Conservation (phyloP, 345 rosid genomes). For the Ceriops tagal region DNA sequence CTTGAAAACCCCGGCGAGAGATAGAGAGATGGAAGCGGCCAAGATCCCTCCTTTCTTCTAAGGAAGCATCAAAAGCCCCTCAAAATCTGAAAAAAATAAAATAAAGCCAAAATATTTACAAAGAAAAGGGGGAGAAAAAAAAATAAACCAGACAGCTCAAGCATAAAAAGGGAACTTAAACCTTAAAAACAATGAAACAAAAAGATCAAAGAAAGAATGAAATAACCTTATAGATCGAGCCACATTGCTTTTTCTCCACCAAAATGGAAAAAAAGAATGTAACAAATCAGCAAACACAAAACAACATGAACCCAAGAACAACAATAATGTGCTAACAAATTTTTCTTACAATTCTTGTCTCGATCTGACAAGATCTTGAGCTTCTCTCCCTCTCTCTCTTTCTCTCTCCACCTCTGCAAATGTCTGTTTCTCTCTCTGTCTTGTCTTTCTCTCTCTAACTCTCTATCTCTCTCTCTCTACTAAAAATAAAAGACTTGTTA, state of each 20-base stretch:
- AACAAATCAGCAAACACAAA: not conserved
- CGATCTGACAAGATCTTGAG: conserved; percentile 53
- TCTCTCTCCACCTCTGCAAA: not conserved
- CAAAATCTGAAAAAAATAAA: not conserved
- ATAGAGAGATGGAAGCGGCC: not conserved
- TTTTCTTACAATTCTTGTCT: conserved; percentile 32
- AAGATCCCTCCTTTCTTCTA: not conserved
- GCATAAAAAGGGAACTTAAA: not conserved
- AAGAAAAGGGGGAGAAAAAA: not conserved
- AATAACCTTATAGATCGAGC: conserved; percentile 27
- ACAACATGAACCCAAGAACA: not conserved
- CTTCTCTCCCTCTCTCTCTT: conserved; percentile 16
- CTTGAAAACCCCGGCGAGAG: not conserved
- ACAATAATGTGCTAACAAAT: conserved; percentile 16
- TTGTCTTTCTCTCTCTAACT: conserved; percentile 21
- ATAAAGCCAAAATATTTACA: not conserved
- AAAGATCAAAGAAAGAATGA: conserved; percentile 7
- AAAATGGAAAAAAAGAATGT: not conserved
- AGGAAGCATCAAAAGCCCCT: conserved; percentile 2
- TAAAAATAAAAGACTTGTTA: conserved; percentile 13
- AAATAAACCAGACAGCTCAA: not conserved
- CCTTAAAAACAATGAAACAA: not conserved
- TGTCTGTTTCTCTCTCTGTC: too few species aligned
- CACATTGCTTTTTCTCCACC: conserved; percentile 10
- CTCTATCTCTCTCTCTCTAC: conserved; percentile 24